Evolutionary conservation across 2,329 filamentous ascomycete species (phyloP), one percentile per base, ranked within the genome.

Genomic region (Pseudogymnoascus sp.): DNA sequence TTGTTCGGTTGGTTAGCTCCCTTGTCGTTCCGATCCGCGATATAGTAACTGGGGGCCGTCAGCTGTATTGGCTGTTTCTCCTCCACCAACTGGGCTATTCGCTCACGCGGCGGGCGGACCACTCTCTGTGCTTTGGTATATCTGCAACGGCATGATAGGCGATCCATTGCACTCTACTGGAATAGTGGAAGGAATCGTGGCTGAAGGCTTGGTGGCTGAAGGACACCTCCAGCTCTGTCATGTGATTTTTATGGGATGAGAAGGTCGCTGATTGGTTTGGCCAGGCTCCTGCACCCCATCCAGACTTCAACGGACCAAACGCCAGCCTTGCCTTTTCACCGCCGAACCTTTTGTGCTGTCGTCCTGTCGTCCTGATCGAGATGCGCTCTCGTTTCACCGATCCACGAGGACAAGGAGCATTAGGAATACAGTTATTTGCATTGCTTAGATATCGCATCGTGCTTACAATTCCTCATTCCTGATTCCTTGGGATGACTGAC

Each of bases 111-210:
- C 27, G n/a, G n/a, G 27, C 9, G 27, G 5, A 12, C 45, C n/a
- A 15, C 27, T 18, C n/a, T 29, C 45, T 27, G 15, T 31, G n/a
- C n/a, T 31, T 55, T 31, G n/a, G n/a, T 15, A 18, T 55, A 33
- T 33, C 45, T 55, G 45, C n/a, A 55, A 18, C 27, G 9, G 8
- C 27, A 31, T 55, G 27, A 18, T 55, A 21, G 9, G n/a, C 5
- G 21, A 4, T 21, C 21, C 21, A 21, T 21, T 21, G 21, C 27
- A 55, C 8, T 55, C 27, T 33, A 55, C 31, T 55, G 45, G 45
- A 55, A n/a, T n/a, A 33, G n/a, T 5, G 13, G 45, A 52, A 52
- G 45, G 45, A 52, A 52, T 52, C 45, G 45, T 52, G 45, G 45
- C 45, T 55, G 45, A 31, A 31, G 45, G 9, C 27, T 15, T 12